Base-by-base conservation (phyloP, 2,329 filamentous ascomycete species). In the Chaetoscypha palmicola region DNA sequence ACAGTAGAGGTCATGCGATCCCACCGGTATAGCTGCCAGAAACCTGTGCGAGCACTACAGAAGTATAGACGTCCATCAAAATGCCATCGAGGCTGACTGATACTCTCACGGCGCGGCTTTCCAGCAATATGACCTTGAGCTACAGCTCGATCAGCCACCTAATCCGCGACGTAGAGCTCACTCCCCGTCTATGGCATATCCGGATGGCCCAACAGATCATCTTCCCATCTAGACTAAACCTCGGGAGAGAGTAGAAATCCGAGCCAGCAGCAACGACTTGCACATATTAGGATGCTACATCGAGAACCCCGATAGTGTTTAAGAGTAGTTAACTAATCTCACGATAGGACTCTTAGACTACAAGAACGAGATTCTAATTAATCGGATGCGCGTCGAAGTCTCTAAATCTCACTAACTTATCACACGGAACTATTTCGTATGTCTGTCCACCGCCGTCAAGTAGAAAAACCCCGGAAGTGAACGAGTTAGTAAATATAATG, bases 191-290 rank as follows among this genome's bases (percentile, higher is more conserved):
- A 77, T 0, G 72, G 71, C 60, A 77, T 67, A 38, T 72, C 65
- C 0, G 73, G 74, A 49, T 76, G 71, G n/a, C 70, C 73, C 74
- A 77, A n/a, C 61, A 65, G 19, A 76, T 50, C 38, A 64, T 66
- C 5, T 57, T 62, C 1, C 71, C 70, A 47, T 72, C 66, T 1
- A 59, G 64, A 46, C 66, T 72, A 50, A 72, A 76, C n/a, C 66
- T 66, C 0, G 74, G 72, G 17, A 67, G 64, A 17, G 66, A 68
- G 53, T 76, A 77, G 40, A 77, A 77, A 52, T 77, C 74, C 2
- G 71, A 68, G 0, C 67, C 71, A 3, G 62, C 48, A 0, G 65
- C 63, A 2, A 75, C 52, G 1, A 66, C 55, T 21, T 56, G 63
- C 2, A 70, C 63, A 7, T 65, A 56, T 1, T 54, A n/a, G n/a